phyloP scores from a whole-genome alignment of 1,284 basidiomycete species.

The Peniophora sp. region DNA sequence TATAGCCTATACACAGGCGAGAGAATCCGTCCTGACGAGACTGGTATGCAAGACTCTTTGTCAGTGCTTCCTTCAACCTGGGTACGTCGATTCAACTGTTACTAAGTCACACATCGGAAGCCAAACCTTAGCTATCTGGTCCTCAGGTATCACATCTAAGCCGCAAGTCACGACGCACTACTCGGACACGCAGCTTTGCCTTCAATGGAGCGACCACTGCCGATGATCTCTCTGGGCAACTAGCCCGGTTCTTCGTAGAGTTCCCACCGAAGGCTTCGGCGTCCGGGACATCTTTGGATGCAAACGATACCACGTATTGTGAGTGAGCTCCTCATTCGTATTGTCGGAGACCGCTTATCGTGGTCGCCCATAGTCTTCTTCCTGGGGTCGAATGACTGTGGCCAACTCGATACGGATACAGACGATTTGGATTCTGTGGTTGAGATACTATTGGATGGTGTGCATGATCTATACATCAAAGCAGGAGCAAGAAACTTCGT shows the following conservation, averaged over 20 bases:
- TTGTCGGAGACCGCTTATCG: slow-evolving; percentile 6
- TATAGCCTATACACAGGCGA: too few species aligned
- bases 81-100: too few species aligned
- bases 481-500: slow-evolving; percentile 17
- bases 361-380: slow-evolving; percentile 10
- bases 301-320: too few species aligned
- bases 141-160: too few species aligned
- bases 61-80: too few species aligned
- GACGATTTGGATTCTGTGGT: slow-evolving; percentile 15
- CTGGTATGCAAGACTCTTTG: too few species aligned
- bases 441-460: slow-evolving; percentile 14
- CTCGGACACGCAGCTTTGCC: slow-evolving; percentile 10
- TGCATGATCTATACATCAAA: slow-evolving; percentile 17
- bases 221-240: slow-evolving; percentile 12
- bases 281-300: slow-evolving; percentile 1
- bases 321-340: too few species aligned
- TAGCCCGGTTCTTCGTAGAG: slow-evolving; percentile 7
- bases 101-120: too few species aligned
- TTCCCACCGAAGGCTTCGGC: slow-evolving; percentile 6
- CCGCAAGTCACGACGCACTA: not conserved
- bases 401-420: slow-evolving; percentile 3
- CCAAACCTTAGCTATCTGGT: too few species aligned
- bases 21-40: too few species aligned
- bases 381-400: slow-evolving; percentile 18
- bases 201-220: slow-evolving; percentile 13